Percentiles rank a stretch among this genome's conserved stretches.
These are phyloP conservation scores for Scheffersomyces illinoinensis DNA, from an alignment of 1,139 yeast species.

Conservation along the genomic window DNA sequence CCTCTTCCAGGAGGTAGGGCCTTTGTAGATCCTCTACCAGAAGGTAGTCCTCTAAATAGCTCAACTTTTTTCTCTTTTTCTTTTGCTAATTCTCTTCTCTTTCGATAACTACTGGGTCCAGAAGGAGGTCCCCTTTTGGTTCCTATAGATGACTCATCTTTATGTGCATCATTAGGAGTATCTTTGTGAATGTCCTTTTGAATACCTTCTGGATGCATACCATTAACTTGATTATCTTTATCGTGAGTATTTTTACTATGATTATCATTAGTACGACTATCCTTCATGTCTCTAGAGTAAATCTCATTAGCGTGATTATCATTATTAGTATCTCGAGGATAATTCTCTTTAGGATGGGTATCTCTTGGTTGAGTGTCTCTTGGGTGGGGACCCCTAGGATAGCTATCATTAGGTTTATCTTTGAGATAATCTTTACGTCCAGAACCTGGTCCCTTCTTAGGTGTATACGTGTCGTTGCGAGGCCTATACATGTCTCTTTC, in stretches of 20 bases:
- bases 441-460: conserved; percentile 2
- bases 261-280: not conserved
- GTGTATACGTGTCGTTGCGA: conserved; percentile 12
- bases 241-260: not conserved
- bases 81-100: conserved; percentile 18
- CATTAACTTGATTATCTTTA: not conserved
- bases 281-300: not conserved
- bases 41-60: conserved; percentile 2
- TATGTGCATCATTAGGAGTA: not conserved
- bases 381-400: not conserved
- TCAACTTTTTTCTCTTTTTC: not conserved
- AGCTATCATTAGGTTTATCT: not conserved
- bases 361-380: not conserved
- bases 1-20: conserved; percentile 4
- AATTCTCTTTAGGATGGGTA: not conserved
- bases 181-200: not conserved
- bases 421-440: not conserved
- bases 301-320: not conserved
- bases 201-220: not conserved
- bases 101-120: conserved; percentile 20
- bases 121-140: conserved; percentile 20
- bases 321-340: not conserved
- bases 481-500: conserved; percentile 7
- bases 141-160: conserved; percentile 6
- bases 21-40: conserved; percentile 4